Conservation (phyloP, 306 rosid species). For the Cercis canadensis region DNA sequence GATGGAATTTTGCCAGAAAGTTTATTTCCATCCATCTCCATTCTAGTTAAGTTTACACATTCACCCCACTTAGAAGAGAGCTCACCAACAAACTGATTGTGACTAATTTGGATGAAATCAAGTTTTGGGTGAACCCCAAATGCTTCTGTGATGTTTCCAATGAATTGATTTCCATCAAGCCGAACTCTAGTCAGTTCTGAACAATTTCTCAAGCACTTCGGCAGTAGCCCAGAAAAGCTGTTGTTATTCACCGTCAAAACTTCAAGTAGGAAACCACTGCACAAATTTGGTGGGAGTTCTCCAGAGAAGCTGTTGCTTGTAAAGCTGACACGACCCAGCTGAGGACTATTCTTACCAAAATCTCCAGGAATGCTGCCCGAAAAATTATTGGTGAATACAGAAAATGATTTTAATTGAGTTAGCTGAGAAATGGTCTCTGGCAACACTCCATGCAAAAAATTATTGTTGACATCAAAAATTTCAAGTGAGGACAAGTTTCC, state of each 20-base stretch:
- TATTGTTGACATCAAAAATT: too few relatives aligned
- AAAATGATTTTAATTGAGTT: conserved; percentile 32
- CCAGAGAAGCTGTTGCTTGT: conserved; percentile 72
- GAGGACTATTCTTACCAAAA: conserved; percentile 62
- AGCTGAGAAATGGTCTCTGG: conserved; percentile 55
- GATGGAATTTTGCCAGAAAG: conserved; percentile 67
- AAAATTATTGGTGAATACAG: conserved; percentile 64
- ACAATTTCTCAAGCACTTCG: conserved; percentile 65
- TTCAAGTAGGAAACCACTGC: conserved; percentile 42
- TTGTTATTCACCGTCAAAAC: conserved; percentile 46
- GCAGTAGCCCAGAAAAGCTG: conserved; percentile 62
- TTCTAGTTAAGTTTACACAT: conserved; percentile 46
- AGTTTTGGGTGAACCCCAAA: conserved; percentile 49
- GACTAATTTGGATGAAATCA: conserved; percentile 23
- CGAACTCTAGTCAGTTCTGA: conserved; percentile 48
- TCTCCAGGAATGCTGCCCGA: conserved; percentile 56
- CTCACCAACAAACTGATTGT: conserved; percentile 58
- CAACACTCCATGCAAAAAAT: conserved; percentile 55
- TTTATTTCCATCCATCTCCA: conserved; percentile 54
- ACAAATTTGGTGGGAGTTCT: conserved; percentile 64
- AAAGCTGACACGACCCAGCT: conserved; percentile 45
- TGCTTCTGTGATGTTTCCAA: conserved; percentile 61
- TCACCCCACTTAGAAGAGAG: conserved; percentile 63
- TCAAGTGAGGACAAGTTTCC: too few relatives aligned
- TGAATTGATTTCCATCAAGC: conserved; percentile 60